Evolutionary conservation across 2,329 filamentous ascomycete species (phyloP).

Genomic region (Aspergillus sp.): DNA sequence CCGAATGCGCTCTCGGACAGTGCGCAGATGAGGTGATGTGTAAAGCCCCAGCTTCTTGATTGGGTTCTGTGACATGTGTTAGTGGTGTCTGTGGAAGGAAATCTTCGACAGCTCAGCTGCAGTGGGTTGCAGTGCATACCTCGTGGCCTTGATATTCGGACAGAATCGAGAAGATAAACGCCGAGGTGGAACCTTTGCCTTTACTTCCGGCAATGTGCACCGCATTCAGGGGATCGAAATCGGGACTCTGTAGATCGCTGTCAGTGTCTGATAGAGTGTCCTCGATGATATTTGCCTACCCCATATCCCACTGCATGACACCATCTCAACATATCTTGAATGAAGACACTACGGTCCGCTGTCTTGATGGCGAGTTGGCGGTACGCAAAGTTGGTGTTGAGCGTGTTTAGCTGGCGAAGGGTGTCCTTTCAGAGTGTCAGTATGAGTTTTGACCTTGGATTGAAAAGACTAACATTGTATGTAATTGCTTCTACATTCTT

Average conservation of each 20-base stretch:
- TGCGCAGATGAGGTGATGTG: background rate
- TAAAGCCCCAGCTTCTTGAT: background rate
- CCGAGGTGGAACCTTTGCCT: constrained; percentile 2
- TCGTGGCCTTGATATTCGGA: background rate
- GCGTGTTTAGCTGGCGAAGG: background rate
- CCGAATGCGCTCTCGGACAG: background rate
- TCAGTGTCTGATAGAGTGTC: background rate
- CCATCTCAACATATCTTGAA: background rate
- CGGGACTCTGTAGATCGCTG: background rate
- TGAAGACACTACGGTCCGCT: background rate
- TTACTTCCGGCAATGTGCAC: constrained; percentile 2
- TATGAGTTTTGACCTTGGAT: background rate
- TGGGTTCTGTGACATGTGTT: background rate
- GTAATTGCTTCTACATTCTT: background rate
- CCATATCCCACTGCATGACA: background rate
- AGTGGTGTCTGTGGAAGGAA: background rate
- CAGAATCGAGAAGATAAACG: background rate
- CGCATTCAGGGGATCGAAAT: background rate
- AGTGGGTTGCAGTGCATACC: background rate
- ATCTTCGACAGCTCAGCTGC: background rate
- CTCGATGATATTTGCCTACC: background rate
- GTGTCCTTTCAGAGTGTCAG: background rate
- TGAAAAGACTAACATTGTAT: background rate
- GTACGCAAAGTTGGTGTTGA: constrained; percentile 1
- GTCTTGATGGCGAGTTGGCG: background rate